These are phyloP conservation scores for Primulina eburnea DNA, from an alignment of 257 asterid species.

Conservation along the genomic window DNA sequence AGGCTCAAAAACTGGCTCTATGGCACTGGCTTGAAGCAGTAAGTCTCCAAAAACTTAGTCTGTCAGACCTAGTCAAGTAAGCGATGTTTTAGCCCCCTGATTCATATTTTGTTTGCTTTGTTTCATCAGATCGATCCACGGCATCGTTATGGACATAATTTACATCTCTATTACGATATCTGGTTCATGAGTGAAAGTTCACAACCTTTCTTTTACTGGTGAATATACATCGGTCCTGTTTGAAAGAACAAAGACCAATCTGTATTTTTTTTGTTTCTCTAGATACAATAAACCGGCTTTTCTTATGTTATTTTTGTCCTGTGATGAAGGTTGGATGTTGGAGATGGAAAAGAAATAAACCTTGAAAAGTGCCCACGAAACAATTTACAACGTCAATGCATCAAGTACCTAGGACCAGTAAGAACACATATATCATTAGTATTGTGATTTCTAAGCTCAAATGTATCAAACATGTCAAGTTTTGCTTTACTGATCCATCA, in stretches of 20 bases:
- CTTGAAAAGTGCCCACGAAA: slow-evolving; percentile 44
- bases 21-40: slow-evolving; percentile 66
- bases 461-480: background rate
- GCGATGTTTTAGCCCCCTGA: background rate
- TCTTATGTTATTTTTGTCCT: background rate
- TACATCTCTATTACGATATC: slow-evolving; percentile 45
- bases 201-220: slow-evolving; percentile 59
- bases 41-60: slow-evolving; percentile 18
- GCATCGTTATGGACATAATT: slow-evolving; percentile 55
- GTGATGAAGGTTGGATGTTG: slow-evolving; percentile 56
- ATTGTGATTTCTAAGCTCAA: background rate
- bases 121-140: slow-evolving; percentile 52
- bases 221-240: slow-evolving; percentile 16
- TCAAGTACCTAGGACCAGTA: slow-evolving; percentile 54
- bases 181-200: slow-evolving; percentile 53
- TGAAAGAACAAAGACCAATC: background rate
- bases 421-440: slow-evolving; percentile 18
- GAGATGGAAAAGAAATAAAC: slow-evolving; percentile 52
- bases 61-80: background rate
- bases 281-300: too few species aligned
- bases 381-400: slow-evolving; percentile 42
- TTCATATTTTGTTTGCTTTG: background rate
- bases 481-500: background rate
- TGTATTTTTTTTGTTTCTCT: too few species aligned
- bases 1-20: slow-evolving; percentile 52